Evolutionary conservation across 768 basidiomycete species (phyloP), one percentile per base, ranked within the genome.

Genomic region (Trametes meyenii): DNA sequence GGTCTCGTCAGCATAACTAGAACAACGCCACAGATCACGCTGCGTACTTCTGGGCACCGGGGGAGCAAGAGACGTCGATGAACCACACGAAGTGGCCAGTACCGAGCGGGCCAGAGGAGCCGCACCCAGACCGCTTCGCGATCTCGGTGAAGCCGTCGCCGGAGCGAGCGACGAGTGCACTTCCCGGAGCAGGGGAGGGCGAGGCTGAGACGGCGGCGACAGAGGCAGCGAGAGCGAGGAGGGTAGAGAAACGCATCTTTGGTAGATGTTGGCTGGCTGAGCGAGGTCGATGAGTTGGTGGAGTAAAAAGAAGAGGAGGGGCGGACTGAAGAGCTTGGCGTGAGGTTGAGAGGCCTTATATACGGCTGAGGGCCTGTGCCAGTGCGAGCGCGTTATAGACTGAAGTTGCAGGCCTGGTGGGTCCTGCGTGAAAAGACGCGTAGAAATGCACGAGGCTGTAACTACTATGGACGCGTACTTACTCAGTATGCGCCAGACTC

Each of bases 71-170:
- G 5, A 26, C 57, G 17, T 23, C 26, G 49, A 58, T 58, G 26
- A 24, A 58, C 49, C 57, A 51, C 17, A 39, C 29, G 40, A 50
- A 58, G 57, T 58, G 57, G 57, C 57, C 57, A 23, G 29, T 29
- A 26, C 48, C 48, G 48, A 58, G 49, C 24, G 56, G 56, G 48
- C 56, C 56, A 2, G 45, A 23, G 10, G 56, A 58, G 49, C 56
- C 56, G n/a, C 56, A 58, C 23, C 56, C 56, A n/a, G 48, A 58
- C 11, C 49, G 46, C 38, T 49, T 33, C 38, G 56, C 48, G n/a
- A 50, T 23, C 24, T 19, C 49, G 39, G 43, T 33, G 55, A 11
- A n/a, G 23, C 36, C 55, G 19, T 50, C 56, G 24, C 56, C 56
- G 29, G 39, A 21, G n/a, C 48, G 56, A 38, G 48, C 56, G 39